These are phyloP conservation scores for Phytophthora pseudosyringae DNA, from an alignment of 352 stramenopile species.

Conservation along the genomic window DNA sequence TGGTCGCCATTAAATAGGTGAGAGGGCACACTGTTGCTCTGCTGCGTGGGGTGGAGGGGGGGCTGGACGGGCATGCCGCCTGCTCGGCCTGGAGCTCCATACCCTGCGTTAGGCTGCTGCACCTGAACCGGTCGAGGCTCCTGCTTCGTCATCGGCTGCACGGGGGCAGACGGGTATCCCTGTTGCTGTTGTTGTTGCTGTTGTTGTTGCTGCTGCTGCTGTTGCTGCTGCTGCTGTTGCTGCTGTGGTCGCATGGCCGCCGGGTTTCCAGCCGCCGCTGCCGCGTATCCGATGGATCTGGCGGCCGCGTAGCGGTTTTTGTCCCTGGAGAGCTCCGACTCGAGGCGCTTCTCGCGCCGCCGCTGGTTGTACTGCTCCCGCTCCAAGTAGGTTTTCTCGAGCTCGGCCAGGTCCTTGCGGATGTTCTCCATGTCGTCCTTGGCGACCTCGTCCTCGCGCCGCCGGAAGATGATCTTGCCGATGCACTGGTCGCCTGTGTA, in stretches of 20 bases:
- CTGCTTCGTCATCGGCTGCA: conserved; percentile 34
- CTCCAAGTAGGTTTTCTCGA: conserved; percentile 97
- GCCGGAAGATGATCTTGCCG: conserved; percentile 92
- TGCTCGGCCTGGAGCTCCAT: conserved; percentile 16
- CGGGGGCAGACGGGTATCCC: conserved; percentile 17
- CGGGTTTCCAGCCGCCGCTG: conserved; percentile 17
- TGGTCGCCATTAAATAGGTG: conserved; percentile 49
- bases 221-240: conserved; percentile 25
- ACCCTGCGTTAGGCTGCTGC: conserved; percentile 26
- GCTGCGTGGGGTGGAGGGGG: conserved; percentile 40
- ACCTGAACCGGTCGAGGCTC: conserved; percentile 24
- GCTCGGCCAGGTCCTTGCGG: conserved; percentile 80
- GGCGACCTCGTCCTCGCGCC: conserved; percentile 75
- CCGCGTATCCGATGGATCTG: conserved; percentile 44
- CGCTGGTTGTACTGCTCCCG: conserved; percentile 95
- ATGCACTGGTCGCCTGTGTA: conserved; percentile 99
- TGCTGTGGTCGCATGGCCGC: conserved; percentile 24
- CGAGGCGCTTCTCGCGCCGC: conserved; percentile 85
- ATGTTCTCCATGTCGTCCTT: conserved; percentile 85
- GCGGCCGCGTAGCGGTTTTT: conserved; percentile 65
- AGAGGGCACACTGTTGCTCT: conserved; percentile 32
- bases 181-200: conserved; percentile 30
- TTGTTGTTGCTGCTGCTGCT: conserved; percentile 18
- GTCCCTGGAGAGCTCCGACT: conserved; percentile 80
- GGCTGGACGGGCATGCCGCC: conserved; percentile 37